Evolutionary conservation across 2,329 filamentous ascomycete genomes (phyloP).

Genomic region (Colletotrichum gigasporum): DNA sequence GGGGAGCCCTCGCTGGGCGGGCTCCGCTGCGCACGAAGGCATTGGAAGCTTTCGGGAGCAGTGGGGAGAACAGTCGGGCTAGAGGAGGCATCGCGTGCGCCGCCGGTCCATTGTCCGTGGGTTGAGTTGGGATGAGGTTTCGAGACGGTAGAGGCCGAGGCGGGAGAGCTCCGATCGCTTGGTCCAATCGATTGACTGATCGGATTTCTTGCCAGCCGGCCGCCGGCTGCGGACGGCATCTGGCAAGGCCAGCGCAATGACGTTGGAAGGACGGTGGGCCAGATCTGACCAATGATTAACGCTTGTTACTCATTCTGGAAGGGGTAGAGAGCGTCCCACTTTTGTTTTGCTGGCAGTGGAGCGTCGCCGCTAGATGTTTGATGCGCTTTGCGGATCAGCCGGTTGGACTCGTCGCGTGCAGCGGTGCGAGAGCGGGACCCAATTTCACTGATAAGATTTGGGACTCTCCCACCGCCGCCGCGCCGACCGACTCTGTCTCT

Average conservation of each 20-base stretch:
- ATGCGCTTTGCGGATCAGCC: conserved; percentile 22
- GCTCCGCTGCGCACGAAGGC: conserved; percentile 3
- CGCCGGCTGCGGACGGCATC: neutral
- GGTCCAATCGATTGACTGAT: neutral
- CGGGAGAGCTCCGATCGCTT: too few relatives aligned
- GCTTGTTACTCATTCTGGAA: neutral
- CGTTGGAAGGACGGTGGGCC: neutral
- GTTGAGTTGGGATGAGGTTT: conserved; percentile 12
- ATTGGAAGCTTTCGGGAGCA: neutral
- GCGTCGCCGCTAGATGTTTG: too few relatives aligned
- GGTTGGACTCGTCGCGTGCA: conserved; percentile 11
- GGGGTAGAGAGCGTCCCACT: neutral
- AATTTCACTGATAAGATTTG: conserved; percentile 31
- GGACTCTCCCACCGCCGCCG: neutral
- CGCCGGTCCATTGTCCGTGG: conserved; percentile 27
- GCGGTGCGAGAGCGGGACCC: neutral
- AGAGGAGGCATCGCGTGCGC: conserved; percentile 22
- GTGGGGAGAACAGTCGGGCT: neutral
- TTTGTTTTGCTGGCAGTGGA: conserved; percentile 24
- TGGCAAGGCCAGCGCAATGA: too few relatives aligned
- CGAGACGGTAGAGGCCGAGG: conserved; percentile 7
- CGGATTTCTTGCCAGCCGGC: neutral
- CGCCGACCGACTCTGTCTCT: neutral
- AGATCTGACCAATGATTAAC: neutral
- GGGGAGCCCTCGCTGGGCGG: neutral